These are phyloP conservation scores for Stachybotrys chlorohalonatus DNA, from an alignment of 2,329 filamentous ascomycete species.

Conservation along the genomic window DNA sequence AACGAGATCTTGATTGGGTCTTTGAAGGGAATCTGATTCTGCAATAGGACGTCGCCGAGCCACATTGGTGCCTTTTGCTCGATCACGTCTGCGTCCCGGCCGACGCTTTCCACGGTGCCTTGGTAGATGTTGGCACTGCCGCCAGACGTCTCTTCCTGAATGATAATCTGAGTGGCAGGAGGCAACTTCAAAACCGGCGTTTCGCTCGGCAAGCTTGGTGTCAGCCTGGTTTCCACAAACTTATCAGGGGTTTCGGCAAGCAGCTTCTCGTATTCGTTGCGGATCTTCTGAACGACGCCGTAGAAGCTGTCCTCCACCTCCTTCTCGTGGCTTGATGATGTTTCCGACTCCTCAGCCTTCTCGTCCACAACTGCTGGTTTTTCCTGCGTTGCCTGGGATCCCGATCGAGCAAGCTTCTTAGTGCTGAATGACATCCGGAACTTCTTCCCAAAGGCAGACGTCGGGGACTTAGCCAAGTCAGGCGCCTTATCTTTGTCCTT, in stretches of 20 bases:
- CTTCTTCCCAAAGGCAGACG: constrained; percentile 72
- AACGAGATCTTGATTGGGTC: constrained; percentile 98
- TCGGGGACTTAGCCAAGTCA: constrained; percentile 46
- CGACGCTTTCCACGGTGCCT: constrained; percentile 73
- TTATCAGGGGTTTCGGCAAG: constrained; percentile 45
- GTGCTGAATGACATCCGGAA: constrained; percentile 76
- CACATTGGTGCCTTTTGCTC: constrained; percentile 85
- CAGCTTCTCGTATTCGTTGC: constrained; percentile 63
- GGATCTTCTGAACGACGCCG: constrained; percentile 65
- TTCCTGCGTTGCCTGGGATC: constrained; percentile 48
- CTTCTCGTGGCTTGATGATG: constrained; percentile 58
- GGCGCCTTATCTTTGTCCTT: constrained; percentile 34
- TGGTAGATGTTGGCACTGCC: constrained; percentile 80
- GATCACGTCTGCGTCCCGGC: constrained; percentile 69
- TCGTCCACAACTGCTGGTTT: constrained; percentile 70
- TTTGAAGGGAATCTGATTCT: constrained; percentile 76
- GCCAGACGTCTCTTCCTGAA: constrained; percentile 58
- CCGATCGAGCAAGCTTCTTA: constrained; percentile 72
- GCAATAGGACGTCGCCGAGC: constrained; percentile 78
- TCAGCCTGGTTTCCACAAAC: constrained; percentile 52
- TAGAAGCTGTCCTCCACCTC: constrained; percentile 67
- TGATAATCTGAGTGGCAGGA: constrained; percentile 55
- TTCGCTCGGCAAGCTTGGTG: constrained; percentile 61
- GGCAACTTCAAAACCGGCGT: constrained; percentile 70
- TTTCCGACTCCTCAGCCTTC: constrained; percentile 60